Evolutionary conservation across 805 yeast genomes (phyloP), one percentile per base, ranked within the genome.

Genomic region (Candida ipomoeae): DNA sequence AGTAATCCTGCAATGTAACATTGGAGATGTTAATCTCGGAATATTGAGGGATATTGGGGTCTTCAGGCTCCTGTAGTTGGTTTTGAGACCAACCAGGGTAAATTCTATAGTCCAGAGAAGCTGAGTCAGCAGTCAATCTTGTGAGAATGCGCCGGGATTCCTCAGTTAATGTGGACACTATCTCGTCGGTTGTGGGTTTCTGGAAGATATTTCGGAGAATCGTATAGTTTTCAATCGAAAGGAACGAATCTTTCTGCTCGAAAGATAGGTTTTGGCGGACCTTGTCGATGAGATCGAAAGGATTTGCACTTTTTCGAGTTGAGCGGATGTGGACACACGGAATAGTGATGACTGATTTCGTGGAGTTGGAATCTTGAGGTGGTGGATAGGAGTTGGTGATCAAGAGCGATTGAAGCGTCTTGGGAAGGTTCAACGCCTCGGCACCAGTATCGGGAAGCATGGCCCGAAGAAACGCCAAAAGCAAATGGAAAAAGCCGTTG

Each of bases 401-500:
- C 31, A 88, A 65, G 41, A 87, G 68, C 23, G 82, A 75, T 58
- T 85, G 89, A 48, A 89, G 70, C 0, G 86, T 71, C 56, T 79
- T 79, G 40, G 96, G 95, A 40, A 88, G 67, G 50, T 75, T 79
- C 36, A 78, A 62, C 29, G 81, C 72, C 35, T 79, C 82, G 44
- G 78, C 74, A 53, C 82, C 88, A 48, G 79, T 78, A 17, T 81
- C 84, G 0, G 89, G 86, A 26, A 88, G 76, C 83, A 87, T 85
- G 17, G 95, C 83, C 54, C 91, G 78, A 51, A 90, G 68, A 59
- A 89, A 90, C 2, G 96, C 79, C 33, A 89, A 67, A 21, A 89
- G 72, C 32, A 90, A 66, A 65, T 90, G 97, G 61, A 87, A 86
- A 69, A 89, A 79, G 0, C 96, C 97, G 62, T 87, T 89, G 5